Evolutionary conservation across 108 stramenopile genomes (phyloP).

Genomic region (Stephanodiscus triporus): DNA sequence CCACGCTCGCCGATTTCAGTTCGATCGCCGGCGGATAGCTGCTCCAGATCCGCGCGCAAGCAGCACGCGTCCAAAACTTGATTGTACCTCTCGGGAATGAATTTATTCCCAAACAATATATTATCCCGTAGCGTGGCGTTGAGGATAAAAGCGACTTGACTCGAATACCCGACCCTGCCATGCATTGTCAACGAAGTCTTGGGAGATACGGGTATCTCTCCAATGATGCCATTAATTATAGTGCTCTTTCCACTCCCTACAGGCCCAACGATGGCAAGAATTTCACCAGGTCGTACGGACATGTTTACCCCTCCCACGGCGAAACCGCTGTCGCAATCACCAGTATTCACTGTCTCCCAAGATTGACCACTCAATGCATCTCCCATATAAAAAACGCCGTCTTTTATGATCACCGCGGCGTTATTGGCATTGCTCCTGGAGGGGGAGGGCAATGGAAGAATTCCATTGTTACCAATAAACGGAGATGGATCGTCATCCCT

Average conservation of each 20-base stretch:
- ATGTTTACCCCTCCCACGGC: conserved; percentile 56
- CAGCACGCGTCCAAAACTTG: conserved; percentile 84
- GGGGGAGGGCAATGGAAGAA: neutral
- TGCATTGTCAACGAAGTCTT: conserved; percentile 22
- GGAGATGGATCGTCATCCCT: neutral
- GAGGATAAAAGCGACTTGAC: conserved; percentile 93
- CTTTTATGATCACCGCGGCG: conserved; percentile 15
- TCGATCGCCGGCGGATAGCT: conserved; percentile 61
- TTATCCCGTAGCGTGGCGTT: conserved; percentile 95
- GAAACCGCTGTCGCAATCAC: conserved; percentile 38
- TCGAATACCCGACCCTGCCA: conserved; percentile 85
- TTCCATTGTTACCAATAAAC: neutral
- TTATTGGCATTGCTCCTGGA: neutral
- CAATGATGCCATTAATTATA: conserved; percentile 78
- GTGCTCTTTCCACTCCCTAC: conserved; percentile 90
- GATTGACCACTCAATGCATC: conserved; percentile 7
- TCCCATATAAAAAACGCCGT: conserved; percentile 17
- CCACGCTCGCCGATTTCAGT: conserved; percentile 88
- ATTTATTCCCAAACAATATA: conserved; percentile 89
- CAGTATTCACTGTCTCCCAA: conserved; percentile 11
- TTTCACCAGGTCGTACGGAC: conserved; percentile 53
- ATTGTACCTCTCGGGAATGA: conserved; percentile 79
- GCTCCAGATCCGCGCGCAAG: conserved; percentile 70
- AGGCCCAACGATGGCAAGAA: conserved; percentile 70
- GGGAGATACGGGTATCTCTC: conserved; percentile 63